These are phyloP conservation scores for Neophaeococcomyces aloes DNA, from an alignment of 2,329 filamentous ascomycete species.

Conservation along the genomic window DNA sequence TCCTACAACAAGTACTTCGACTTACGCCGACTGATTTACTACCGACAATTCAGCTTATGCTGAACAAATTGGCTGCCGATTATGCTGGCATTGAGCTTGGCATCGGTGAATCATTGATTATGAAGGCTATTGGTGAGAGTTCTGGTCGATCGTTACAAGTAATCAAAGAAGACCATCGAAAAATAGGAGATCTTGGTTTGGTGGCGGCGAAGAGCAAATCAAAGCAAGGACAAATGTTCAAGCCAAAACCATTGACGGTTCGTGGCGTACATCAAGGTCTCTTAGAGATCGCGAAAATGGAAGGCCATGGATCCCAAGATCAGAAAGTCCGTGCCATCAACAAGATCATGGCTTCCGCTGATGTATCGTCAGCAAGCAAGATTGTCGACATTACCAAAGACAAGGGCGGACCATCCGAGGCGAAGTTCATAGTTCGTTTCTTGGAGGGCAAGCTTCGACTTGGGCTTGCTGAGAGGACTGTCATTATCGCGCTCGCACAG, in stretches of 20 bases:
- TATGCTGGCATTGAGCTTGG: constrained; percentile 93
- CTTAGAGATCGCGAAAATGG: constrained; percentile 75
- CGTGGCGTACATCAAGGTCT: constrained; percentile 77
- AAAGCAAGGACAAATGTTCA: constrained; percentile 97
- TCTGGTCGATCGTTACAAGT: constrained; percentile 79
- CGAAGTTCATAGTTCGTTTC: constrained; percentile 87
- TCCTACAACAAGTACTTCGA: constrained; percentile 86
- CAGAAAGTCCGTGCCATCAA: constrained; percentile 92
- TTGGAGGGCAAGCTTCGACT: constrained; percentile 88
- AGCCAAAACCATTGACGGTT: constrained; percentile 81
- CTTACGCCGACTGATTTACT: constrained; percentile 81
- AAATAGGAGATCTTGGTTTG: constrained; percentile 88
- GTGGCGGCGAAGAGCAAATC: constrained; percentile 92
- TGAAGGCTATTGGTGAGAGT: constrained; percentile 94
- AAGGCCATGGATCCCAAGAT: constrained; percentile 77
- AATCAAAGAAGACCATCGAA: constrained; percentile 91
- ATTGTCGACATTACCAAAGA: constrained; percentile 77
- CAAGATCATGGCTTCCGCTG: constrained; percentile 85
- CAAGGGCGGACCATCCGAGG: constrained; percentile 87
- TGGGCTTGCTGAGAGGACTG: constrained; percentile 82
- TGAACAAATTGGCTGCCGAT: constrained; percentile 93
- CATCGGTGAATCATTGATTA: constrained; percentile 96
- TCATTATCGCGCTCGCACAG: constrained; percentile 80
- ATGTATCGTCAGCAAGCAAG: constrained; percentile 61
- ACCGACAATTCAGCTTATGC: constrained; percentile 85